Conservation (phyloP, 305 asterid species). For the Rubia balearica region DNA sequence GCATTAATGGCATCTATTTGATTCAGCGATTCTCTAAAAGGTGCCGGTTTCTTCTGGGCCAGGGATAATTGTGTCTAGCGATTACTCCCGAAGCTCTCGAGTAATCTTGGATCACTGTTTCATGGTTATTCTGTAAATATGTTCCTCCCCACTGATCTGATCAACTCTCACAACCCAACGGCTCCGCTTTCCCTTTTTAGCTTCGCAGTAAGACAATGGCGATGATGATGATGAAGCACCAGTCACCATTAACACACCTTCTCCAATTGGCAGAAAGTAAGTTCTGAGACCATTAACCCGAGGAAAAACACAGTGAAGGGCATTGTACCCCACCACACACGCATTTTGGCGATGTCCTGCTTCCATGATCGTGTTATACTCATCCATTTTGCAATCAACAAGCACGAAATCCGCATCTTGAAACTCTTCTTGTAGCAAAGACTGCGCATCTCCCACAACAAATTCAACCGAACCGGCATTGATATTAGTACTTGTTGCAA, state of each 20-base stretch:
- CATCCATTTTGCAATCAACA: conserved; percentile 28
- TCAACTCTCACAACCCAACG: conserved; percentile 27
- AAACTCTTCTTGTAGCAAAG: conserved; percentile 17
- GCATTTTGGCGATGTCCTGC: conserved; percentile 21
- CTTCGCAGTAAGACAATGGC: background rate
- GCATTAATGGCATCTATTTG: no score
- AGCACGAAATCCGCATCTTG: conserved; percentile 31
- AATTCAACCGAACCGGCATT: conserved; percentile 20
- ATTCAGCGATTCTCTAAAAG: no score
- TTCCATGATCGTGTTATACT: conserved; percentile 11
- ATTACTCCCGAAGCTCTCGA: no score
- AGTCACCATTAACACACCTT: conserved; percentile 23
- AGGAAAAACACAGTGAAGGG: conserved; percentile 15
- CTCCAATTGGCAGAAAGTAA: conserved; percentile 29
- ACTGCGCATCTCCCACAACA: conserved; percentile 19
- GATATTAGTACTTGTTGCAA: background rate
- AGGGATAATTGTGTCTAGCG: no score
- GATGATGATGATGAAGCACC: conserved; percentile 4
- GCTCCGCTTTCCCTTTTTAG: conserved; percentile 9
- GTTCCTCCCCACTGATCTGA: conserved; percentile 27
- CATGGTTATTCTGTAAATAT: conserved; percentile 20
- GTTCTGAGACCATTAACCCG: conserved; percentile 14
- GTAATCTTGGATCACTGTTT: background rate
- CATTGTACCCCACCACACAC: conserved; percentile 27
- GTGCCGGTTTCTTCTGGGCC: no score